Percentiles rank a stretch among this genome's conserved stretches.
Conservation (phyloP, 495 filamentous ascomycete species). For the Lasiosphaeria ovina region DNA sequence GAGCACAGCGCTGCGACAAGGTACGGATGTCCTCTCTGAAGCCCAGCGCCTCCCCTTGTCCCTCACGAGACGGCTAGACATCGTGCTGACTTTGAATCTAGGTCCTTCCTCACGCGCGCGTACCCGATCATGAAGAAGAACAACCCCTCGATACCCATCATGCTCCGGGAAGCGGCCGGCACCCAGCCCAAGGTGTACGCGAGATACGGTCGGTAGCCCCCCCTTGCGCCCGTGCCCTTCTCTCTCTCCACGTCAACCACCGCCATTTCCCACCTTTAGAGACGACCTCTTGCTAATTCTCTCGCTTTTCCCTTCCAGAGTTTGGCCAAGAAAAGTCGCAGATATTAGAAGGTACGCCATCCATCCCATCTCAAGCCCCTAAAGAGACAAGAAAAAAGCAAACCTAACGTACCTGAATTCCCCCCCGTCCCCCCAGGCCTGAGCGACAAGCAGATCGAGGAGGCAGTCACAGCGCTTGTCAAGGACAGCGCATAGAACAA, state of each 20-base stretch:
- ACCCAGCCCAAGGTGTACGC: slow-evolving; percentile 84
- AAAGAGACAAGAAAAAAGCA: neutral
- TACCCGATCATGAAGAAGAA: slow-evolving; percentile 99
- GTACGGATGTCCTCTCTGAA: slow-evolving; percentile 45
- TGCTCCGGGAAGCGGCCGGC: slow-evolving; percentile 86
- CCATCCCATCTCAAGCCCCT: neutral
- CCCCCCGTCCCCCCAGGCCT: slow-evolving; percentile 66
- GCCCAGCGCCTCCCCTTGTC: neutral
- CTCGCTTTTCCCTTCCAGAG: slow-evolving; percentile 48
- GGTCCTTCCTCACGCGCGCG: slow-evolving; percentile 83
- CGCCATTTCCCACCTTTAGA: no score
- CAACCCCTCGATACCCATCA: slow-evolving; percentile 90
- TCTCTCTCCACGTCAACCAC: neutral
- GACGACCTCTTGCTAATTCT: neutral
- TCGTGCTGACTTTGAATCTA: slow-evolving; percentile 36
- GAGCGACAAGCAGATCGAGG: slow-evolving; percentile 89
- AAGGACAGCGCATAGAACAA: slow-evolving; percentile 46
- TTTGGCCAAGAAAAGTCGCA: slow-evolving; percentile 86
- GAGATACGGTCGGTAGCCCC: slow-evolving; percentile 72
- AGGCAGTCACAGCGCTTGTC: slow-evolving; percentile 77
- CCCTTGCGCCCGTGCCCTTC: neutral
- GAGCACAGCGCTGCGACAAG: slow-evolving; percentile 83
- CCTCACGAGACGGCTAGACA: neutral
- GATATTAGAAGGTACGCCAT: slow-evolving; percentile 64
- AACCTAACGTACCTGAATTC: neutral